A percentile compares a stretch with the other conserved stretches of the same genome.
These are phyloP conservation scores for Psilocybe subaeruginosa DNA, from an alignment of 768 basidiomycete species.

Conservation along the genomic window DNA sequence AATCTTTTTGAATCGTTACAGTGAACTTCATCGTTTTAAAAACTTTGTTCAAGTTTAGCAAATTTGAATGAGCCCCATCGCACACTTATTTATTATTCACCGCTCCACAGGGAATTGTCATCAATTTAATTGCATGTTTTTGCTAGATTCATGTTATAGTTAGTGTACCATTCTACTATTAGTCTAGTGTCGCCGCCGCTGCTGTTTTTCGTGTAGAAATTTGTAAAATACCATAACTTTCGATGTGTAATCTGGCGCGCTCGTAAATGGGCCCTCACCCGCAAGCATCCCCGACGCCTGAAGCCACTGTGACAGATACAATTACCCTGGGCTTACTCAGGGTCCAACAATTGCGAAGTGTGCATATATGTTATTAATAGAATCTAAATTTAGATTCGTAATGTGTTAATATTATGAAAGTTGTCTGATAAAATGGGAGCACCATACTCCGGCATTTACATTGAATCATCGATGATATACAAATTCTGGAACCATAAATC, in stretches of 20 bases:
- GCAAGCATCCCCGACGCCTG: no score
- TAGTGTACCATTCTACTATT: background rate
- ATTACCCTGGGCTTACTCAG: no score
- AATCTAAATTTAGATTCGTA: background rate
- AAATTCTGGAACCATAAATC: no score
- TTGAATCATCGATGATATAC: background rate
- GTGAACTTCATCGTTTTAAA: background rate
- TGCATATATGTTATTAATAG: background rate
- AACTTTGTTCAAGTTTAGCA: background rate
- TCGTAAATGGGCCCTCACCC: no score
- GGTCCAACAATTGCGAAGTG: no score
- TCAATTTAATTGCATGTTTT: background rate
- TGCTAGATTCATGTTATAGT: background rate
- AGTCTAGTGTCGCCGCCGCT: background rate
- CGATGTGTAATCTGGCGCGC: no score
- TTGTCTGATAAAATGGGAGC: no score
- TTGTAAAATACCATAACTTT: no score
- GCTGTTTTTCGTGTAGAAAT: no score
- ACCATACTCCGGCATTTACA: background rate
- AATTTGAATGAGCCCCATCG: background rate
- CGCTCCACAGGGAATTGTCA: background rate
- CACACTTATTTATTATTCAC: background rate
- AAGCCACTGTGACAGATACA: no score
- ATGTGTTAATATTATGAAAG: background rate
- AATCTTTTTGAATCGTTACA: slow-evolving; percentile 36